These are phyloP conservation scores for Dentipellis fragilis DNA, from an alignment of 768 basidiomycete species.

Conservation along the genomic window DNA sequence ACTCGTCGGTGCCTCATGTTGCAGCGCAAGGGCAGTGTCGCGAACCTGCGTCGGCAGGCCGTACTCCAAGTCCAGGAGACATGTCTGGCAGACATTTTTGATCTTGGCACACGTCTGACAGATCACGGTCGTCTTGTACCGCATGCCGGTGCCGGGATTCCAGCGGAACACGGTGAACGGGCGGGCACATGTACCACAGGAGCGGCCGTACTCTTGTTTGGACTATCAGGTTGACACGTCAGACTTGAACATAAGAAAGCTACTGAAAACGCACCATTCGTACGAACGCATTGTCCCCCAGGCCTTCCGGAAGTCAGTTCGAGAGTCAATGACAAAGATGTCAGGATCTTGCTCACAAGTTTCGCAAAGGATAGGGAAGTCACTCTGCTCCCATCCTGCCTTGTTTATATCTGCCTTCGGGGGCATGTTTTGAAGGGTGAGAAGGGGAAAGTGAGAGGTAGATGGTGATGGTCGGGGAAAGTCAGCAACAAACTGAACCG, in stretches of 20 bases:
- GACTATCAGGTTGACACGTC: constrained; percentile 61
- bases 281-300: constrained; percentile 86
- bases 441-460: not conserved
- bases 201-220: constrained; percentile 92
- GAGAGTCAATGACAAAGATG: not conserved
- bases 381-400: constrained; percentile 89
- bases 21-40: constrained; percentile 82
- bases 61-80: constrained; percentile 92
- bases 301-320: constrained; percentile 33
- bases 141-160: constrained; percentile 90
- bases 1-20: constrained; percentile 87
- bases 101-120: constrained; percentile 97
- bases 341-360: constrained; percentile 49
- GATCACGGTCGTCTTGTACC: constrained; percentile 94
- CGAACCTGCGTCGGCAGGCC: constrained; percentile 94
- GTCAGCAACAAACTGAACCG: too few species aligned
- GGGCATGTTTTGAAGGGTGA: constrained; percentile 30
- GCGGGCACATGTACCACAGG: constrained; percentile 95
- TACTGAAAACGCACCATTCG: constrained; percentile 61
- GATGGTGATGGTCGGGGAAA: not conserved
- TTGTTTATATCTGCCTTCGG: constrained; percentile 93
- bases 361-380: constrained; percentile 90
- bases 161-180: constrained; percentile 97
- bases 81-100: constrained; percentile 96
- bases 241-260: not conserved